These are phyloP conservation scores for Euphorbia peplus DNA, from an alignment of 345 rosid genomes.

Conservation along the genomic window DNA sequence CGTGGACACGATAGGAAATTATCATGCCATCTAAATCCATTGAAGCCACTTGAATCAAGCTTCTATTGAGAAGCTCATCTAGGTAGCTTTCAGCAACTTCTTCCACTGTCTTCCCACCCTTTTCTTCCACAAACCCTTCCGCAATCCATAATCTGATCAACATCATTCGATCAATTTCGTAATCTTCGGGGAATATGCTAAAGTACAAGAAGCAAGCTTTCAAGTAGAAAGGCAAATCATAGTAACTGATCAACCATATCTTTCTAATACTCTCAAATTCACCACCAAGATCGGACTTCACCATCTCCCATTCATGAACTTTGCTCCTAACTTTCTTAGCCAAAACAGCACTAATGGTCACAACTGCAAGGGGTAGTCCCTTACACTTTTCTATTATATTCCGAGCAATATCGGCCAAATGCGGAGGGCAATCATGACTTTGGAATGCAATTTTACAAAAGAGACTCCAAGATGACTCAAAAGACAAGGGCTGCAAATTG, in stretches of 20 bases:
- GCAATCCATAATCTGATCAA: neutral
- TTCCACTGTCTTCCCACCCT: neutral
- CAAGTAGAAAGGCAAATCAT: constrained; percentile 2
- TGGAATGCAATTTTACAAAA: constrained; percentile 4
- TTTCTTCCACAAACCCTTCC: constrained; percentile 11
- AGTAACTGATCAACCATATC: constrained; percentile 6
- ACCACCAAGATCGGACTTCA: neutral
- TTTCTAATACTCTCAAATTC: neutral
- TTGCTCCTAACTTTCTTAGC: neutral
- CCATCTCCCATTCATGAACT: constrained; percentile 10
- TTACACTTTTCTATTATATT: neutral
- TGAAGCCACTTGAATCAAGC: neutral
- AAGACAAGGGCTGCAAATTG: constrained; percentile 6
- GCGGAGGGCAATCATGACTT: neutral
- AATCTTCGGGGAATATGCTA: neutral
- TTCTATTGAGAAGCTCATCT: constrained; percentile 4
- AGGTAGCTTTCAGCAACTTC: constrained; percentile 7
- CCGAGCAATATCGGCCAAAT: constrained; percentile 1
- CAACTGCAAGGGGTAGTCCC: constrained; percentile 17
- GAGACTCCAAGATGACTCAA: constrained; percentile 7
- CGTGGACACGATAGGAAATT: neutral
- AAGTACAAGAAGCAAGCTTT: neutral
- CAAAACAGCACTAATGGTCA: constrained; percentile 9
- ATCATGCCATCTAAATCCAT: neutral
- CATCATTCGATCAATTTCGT: neutral